A percentile compares a stretch with the other conserved stretches of the same genome.
These are phyloP conservation scores for Dioszegia hungarica DNA, from an alignment of 768 basidiomycete genomes.

Conservation along the genomic window DNA sequence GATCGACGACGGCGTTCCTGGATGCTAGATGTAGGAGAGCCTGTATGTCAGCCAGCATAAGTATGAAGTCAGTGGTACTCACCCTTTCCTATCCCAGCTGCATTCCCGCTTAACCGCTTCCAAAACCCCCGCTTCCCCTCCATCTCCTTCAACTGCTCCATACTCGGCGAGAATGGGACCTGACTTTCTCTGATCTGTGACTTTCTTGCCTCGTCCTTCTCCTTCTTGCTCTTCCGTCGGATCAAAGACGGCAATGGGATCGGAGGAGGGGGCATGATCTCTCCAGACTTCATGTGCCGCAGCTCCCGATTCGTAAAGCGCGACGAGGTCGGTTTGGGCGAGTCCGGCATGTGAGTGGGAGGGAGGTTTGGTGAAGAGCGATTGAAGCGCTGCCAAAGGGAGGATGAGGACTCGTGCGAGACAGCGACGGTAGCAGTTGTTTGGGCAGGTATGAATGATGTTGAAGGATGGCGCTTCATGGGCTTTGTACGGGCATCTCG, in stretches of 20 bases:
- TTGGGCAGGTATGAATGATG: conserved; percentile 18
- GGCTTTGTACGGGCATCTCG: conserved; percentile 18
- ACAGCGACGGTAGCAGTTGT: not conserved
- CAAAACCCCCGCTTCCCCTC: conserved; percentile 28
- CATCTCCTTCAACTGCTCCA: conserved; percentile 14
- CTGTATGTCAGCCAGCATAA: not conserved
- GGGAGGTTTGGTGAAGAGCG: conserved; percentile 19
- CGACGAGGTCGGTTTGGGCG: not conserved
- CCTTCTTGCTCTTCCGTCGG: conserved; percentile 16
- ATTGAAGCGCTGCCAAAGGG: conserved; percentile 7
- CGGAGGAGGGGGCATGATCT: conserved; percentile 40
- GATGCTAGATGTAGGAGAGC: not conserved
- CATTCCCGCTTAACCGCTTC: conserved; percentile 33
- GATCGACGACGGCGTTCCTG: conserved; percentile 22
- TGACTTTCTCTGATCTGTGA: conserved; percentile 8
- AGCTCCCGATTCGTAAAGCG: not conserved
- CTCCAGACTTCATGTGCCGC: conserved; percentile 25
- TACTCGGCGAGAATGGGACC: conserved; percentile 31
- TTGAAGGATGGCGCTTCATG: conserved; percentile 27
- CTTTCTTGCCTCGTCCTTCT: not conserved
- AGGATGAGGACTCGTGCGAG: conserved; percentile 3
- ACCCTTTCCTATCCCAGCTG: conserved; percentile 8
- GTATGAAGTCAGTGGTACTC: not conserved
- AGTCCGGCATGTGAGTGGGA: not conserved
- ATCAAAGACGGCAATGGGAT: conserved; percentile 7